Conservation (phyloP, 2,329 filamentous ascomycete genomes). For the Pyricularia sp. region DNA sequence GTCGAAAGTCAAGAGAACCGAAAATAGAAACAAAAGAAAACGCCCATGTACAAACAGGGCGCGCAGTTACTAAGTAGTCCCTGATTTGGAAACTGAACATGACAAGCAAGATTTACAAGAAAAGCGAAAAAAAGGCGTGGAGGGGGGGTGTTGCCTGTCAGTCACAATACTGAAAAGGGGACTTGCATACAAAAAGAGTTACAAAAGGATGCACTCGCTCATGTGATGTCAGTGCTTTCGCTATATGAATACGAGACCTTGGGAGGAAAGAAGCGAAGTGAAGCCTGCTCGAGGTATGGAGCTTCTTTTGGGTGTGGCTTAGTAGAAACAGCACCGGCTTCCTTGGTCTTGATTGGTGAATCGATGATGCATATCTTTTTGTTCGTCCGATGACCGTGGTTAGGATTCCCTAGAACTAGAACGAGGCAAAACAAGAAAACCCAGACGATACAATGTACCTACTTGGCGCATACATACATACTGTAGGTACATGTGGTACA, state of each 20-base stretch:
- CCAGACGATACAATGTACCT: not conserved
- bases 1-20: not conserved
- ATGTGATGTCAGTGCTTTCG: not conserved
- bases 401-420: not conserved
- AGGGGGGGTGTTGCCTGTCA: no score
- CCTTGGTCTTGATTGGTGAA: not conserved
- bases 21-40: not conserved
- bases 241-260: not conserved
- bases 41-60: not conserved
- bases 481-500: not conserved
- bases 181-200: not conserved
- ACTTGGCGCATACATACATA: no score
- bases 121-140: no score
- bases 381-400: not conserved
- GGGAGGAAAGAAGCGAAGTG: not conserved
- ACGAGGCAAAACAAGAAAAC: not conserved
- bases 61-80: not conserved
- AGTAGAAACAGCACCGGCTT: not conserved
- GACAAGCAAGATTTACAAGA: not conserved
- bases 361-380: not conserved
- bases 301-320: not conserved
- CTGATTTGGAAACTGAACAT: not conserved
- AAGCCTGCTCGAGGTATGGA: not conserved
- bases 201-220: not conserved
- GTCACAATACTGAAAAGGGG: not conserved